Base-by-base conservation (phyloP, 441 rosid genomes). In the Aquilaria agallochum region DNA sequence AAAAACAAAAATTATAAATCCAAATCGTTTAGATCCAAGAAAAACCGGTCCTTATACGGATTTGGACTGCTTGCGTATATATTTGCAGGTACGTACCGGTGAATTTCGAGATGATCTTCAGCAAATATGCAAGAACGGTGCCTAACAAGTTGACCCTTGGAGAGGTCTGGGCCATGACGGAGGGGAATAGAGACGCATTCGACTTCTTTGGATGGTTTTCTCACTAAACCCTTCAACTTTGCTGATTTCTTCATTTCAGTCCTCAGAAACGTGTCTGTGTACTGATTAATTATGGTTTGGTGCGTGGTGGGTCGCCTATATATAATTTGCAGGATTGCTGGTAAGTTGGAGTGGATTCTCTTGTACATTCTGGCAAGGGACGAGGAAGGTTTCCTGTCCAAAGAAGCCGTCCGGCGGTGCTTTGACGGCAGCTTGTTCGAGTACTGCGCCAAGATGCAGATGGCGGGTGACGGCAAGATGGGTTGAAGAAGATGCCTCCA, bases 61-160 rank as follows among this genome's bases (percentile, higher is more conserved):
- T 36, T 9, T 40, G 48, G 31, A 49, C n/a, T 53, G 42, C 42
- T 4, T 36, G 42, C 20, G 20, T 20, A 20, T 20, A 49, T 10
- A 51, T 30, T 50, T 33, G 58, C 70, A 91, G 96, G 73, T 85
- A 60, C 14, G 59, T 65, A 40, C 82, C 78, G 6, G 65, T 32
- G 15, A 27, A 57, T 48, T 10, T 65, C 11, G 68, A 65, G 59
- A 9, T 30, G 56, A 65, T 65, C 44, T 65, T 57, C 4, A 65
- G 68, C 68, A 65, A 65, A 57, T 57, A 65, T 33, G 68, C 62
- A 10, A 56, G 20, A 9, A 56, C 68, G 5, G 50, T 40, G 15
- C 68, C 68, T 3, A 31, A 65, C 57, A 65, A 65, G 50, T 11
- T 65, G 3, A 56, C 68, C 9, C 5, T 57, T 0, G 45, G 51